phyloP scores from a whole-genome alignment of 2,329 filamentous ascomycete genomes.

The Hypocreales sp. region DNA sequence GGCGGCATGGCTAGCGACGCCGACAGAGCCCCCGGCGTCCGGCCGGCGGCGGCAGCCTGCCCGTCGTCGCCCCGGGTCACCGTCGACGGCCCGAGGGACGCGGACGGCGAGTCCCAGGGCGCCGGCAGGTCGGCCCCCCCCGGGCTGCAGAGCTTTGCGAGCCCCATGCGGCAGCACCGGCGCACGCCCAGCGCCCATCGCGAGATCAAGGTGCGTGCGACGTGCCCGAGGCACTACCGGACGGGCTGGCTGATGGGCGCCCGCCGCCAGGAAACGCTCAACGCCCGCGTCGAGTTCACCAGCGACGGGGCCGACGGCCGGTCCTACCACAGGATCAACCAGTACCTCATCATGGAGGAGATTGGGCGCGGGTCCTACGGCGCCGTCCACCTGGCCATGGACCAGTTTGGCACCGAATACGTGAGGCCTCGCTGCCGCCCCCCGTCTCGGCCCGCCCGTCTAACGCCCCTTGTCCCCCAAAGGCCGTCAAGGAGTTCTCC shows the following conservation, averaged over 20 bases:
- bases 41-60: too few species aligned
- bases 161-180: conserved; percentile 40
- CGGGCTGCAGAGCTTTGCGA: conserved; percentile 25
- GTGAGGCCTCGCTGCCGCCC: conserved; percentile 34
- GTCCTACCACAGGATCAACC: conserved; percentile 78
- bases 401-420: conserved; percentile 88
- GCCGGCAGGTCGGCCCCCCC: conserved; percentile 31
- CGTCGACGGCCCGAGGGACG: too few species aligned
- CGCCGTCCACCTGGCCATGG: conserved; percentile 75
- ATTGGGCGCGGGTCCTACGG: conserved; percentile 96
- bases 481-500: conserved; percentile 97
- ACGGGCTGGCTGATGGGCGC: too few species aligned
- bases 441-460: too few species aligned
- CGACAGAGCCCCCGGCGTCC: too few species aligned
- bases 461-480: conserved; percentile 4
- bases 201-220: conserved; percentile 37
- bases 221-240: too few species aligned
- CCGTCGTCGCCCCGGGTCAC: too few species aligned
- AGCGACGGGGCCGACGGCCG: conserved; percentile 72
- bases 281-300: conserved; percentile 75
- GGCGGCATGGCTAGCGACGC: too few species aligned
- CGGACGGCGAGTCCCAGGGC: too few species aligned
- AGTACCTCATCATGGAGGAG: conserved; percentile 87
- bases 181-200: conserved; percentile 41
- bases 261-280: conserved; percentile 65